Base-by-base conservation (phyloP, 805 yeast genomes). In the Ogataea paraovalis region DNA sequence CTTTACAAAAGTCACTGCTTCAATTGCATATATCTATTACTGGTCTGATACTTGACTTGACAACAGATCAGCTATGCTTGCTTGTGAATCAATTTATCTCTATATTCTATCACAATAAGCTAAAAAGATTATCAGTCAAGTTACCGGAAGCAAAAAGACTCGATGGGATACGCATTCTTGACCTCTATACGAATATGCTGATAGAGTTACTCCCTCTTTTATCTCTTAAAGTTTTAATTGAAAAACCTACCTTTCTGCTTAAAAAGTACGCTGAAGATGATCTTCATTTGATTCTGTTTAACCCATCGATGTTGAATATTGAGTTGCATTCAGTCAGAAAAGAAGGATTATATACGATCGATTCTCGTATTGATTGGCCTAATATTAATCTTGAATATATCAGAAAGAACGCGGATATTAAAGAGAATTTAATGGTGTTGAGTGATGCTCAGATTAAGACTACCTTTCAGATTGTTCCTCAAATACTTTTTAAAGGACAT, bases 11-110 rank as follows among this genome's bases (percentile, higher is more conserved):
- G 28, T 69, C 78, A 0, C 58, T 71, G 21, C 47, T 67, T 2
- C 65, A 64, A 5, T 41, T 73, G 2, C 64, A 69, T 14, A 70
- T 71, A 20, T 74, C 72, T 43, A 40, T 74, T 2, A 65, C 78
- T 2, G 74, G 75, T 1, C 70, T 78, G 18, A 65, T 71, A 1
- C 36, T 74, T n/a, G 81, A 76, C 52, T 54, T 74, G 21, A 70
- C 74, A 27, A 63, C 73, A 4, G 64, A 63, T 12, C 70, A 74
- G 42, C 53, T 73, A 2, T 66, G 73, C 1, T 59, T 70, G 18
- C 58, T 70, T 30, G 59, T 68, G 1, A 27, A 46, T 3, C 38
- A 33, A 25, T 43, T 45, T 21, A 16, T 27, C 6, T 41, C 42
- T 20, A 38, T 43, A 28, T 19, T 36, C 3, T 39, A 49, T 4